Conservation (phyloP, 495 filamentous ascomycete species). For the Talaromyces ruber region DNA sequence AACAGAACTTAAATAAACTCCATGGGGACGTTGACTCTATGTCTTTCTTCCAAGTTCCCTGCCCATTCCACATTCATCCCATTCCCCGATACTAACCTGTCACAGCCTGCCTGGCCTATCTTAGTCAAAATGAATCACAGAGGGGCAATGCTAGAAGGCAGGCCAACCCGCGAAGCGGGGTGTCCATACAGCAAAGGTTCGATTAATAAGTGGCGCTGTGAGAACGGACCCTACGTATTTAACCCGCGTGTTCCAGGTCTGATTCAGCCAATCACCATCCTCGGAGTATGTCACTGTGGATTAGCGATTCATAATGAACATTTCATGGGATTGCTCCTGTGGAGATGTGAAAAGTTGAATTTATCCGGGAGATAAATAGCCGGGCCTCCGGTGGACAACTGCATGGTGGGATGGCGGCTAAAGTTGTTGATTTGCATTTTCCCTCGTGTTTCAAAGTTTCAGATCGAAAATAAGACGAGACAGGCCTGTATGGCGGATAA, state of each 20-base stretch:
- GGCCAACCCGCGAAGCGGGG: neutral
- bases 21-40: neutral
- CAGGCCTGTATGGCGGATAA: neutral
- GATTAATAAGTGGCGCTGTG: neutral
- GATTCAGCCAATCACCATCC: neutral
- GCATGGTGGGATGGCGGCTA: neutral
- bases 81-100: neutral
- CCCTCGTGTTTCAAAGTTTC: neutral
- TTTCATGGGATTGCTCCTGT: neutral
- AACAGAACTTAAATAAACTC: neutral
- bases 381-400: neutral
- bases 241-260: neutral
- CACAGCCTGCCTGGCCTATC: neutral
- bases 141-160: neutral
- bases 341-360: neutral
- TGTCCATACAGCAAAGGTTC: neutral
- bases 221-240: neutral
- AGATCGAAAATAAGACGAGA: neutral
- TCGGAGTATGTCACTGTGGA: neutral
- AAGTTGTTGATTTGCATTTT: neutral
- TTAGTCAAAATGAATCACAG: neutral
- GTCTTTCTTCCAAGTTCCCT: neutral
- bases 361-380: neutral
- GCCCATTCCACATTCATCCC: neutral
- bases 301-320: too few relatives aligned